A percentile compares a stretch with the other conserved stretches of the same genome.
These are phyloP conservation scores for Picea engelmannii DNA, from an alignment of 83 land plant genomes.

Conservation along the genomic window DNA sequence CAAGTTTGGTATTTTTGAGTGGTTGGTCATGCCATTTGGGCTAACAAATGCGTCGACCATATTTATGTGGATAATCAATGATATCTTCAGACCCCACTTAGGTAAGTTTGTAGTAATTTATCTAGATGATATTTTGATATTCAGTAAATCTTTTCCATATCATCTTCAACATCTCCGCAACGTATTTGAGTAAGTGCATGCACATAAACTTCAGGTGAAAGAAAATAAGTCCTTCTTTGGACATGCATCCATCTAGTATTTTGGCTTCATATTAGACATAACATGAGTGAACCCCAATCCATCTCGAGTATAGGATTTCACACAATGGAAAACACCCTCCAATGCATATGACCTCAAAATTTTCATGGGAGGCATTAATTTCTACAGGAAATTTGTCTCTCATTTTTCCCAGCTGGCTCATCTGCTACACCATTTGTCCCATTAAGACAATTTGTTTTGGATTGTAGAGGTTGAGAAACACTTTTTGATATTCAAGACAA, in stretches of 20 bases:
- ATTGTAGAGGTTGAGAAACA: background rate
- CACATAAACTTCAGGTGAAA: background rate
- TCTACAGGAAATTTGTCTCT: background rate
- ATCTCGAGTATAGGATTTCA: background rate
- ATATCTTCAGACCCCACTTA: no score
- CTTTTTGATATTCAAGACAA: no score
- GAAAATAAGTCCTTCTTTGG: no score
- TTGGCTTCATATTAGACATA: background rate
- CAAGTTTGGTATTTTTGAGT: background rate
- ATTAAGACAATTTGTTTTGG: background rate
- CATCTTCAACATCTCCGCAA: background rate
- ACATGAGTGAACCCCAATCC: background rate
- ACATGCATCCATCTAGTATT: background rate
- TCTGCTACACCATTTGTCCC: background rate
- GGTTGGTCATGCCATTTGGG: background rate
- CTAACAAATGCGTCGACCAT: no score
- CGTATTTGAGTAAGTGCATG: background rate
- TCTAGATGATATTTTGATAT: no score
- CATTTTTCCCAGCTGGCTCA: background rate
- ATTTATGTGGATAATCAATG: no score
- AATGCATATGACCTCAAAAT: background rate
- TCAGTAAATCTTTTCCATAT: background rate
- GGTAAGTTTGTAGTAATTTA: background rate
- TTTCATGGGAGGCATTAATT: background rate
- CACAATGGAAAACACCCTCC: background rate